Evolutionary conservation across 129 eudicot genomes (phyloP).

Genomic region (Arctium minus): DNA sequence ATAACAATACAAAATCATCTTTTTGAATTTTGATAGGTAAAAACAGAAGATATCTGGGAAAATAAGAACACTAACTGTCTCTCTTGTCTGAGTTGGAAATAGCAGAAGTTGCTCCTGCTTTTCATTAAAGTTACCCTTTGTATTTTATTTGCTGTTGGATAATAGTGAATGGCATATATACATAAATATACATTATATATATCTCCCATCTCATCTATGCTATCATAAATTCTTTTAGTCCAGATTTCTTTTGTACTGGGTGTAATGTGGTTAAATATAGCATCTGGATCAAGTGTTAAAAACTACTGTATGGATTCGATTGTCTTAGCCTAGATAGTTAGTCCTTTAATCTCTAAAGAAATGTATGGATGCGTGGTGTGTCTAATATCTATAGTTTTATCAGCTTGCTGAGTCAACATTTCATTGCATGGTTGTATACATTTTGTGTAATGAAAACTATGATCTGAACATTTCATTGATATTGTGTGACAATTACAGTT

Average conservation of each 20-base stretch:
- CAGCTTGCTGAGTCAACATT: background rate
- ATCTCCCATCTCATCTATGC: background rate
- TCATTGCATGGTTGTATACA: background rate
- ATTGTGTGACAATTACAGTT: conserved; percentile 37
- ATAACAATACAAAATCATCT: too few relatives aligned
- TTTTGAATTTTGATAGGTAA: too few relatives aligned
- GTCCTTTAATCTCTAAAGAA: background rate
- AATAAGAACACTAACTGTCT: too few relatives aligned
- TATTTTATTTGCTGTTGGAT: too few relatives aligned
- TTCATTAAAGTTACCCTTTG: too few relatives aligned
- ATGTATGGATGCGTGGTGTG: background rate
- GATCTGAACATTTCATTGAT: conserved; percentile 7
- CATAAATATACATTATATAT: too few relatives aligned
- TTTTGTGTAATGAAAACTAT: background rate
- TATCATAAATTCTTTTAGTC: background rate
- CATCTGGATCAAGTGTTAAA: background rate
- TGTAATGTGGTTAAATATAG: background rate
- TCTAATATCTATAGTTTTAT: conserved; percentile 1
- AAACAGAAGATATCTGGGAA: too few relatives aligned
- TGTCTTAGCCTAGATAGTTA: background rate
- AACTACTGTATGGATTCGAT: background rate
- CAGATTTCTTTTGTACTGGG: background rate
- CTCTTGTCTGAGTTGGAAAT: too few relatives aligned
- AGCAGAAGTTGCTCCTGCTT: too few relatives aligned
- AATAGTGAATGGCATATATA: too few relatives aligned